Evolutionary conservation across 2,329 filamentous ascomycete species (phyloP), one percentile per base, ranked within the genome.

Genomic region (Lanzia echinophila): DNA sequence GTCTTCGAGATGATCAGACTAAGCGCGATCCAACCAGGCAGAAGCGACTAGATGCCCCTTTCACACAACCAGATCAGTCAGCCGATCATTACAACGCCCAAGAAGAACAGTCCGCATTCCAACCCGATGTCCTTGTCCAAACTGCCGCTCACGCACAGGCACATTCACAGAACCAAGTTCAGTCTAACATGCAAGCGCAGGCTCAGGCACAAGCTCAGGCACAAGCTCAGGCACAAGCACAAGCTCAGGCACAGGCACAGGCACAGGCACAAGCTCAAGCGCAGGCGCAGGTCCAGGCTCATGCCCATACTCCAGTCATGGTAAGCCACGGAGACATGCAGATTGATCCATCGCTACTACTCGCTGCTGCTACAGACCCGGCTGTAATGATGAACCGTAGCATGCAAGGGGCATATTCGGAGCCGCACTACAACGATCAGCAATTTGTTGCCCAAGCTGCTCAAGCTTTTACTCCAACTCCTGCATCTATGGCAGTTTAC

Each of bases 1-100:
- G 88, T 46, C 75, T 87, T 50, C 79, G 85, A 34, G 85, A 89
- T 62, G 84, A 88, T 59, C 79, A 81, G 56, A 74, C 74, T 1
- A 81, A 79, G 60, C 75, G 76, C 53, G 73, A 82, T 62, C 71
- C 75, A 2, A 72, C 72, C 13, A 72, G 72, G 53, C 72, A 69
- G 65, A 73, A 71, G 61, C 63, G 64, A 58, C 64, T 67, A 19
- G 65, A 68, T 45, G n/a, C 57, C 12, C 17, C 31, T 43, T 49
- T 61, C 34, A 53, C 58, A 19, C 39, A 47, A 15, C 61, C 53
- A 46, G 60, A 58, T 20, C 45, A 50, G 31, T 60, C 53, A 51
- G 61, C 54, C 56, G 62, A 53, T 60, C 60, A 51, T 39, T 65
- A 62, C 56, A 42, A 63, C 56, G 49, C 53, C 58, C 12, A 62